Evolutionary conservation across 805 yeast genomes (phyloP).

Genomic region (Pichia sporocuriosa): DNA sequence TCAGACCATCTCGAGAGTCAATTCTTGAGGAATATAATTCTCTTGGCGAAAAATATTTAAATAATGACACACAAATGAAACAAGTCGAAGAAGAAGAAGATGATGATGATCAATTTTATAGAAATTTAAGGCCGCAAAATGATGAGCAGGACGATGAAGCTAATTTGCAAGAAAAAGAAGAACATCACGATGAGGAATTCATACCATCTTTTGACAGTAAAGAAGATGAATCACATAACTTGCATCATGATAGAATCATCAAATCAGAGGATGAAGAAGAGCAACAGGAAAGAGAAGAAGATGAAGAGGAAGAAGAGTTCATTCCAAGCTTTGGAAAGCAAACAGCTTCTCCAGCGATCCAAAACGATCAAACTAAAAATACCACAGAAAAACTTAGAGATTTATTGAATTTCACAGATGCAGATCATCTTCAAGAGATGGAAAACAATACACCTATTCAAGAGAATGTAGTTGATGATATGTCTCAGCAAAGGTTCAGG

Average conservation of each 20-base stretch:
- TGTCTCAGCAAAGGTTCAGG: constrained; percentile 28
- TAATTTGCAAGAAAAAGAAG: constrained; percentile 2
- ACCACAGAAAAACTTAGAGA: constrained; percentile 59
- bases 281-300: neutral
- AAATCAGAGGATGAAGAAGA: too few species aligned
- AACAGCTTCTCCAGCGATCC: constrained; percentile 3
- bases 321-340: constrained; percentile 46
- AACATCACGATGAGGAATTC: constrained; percentile 36
- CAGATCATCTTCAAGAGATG: neutral
- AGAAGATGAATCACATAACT: too few species aligned
- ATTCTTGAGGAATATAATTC: constrained; percentile 24
- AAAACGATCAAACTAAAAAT: constrained; percentile 14
- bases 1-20: constrained; percentile 15
- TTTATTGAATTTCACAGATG: constrained; percentile 42
- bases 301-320: constrained; percentile 38
- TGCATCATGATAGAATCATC: too few species aligned
- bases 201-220: constrained; percentile 45
- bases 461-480: constrained; percentile 8
- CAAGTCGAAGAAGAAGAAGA: constrained; percentile 12
- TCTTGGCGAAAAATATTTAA: constrained; percentile 4
- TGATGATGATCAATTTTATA: constrained; percentile 20
- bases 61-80: too few species aligned
- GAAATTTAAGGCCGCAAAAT: constrained; percentile 20
- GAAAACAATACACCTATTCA: neutral
- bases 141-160: constrained; percentile 17